Percentiles rank a stretch among this genome's conserved stretches.
phyloP scores from a whole-genome alignment of 2,329 filamentous ascomycete genomes.

The Sphaerulina populicola region DNA sequence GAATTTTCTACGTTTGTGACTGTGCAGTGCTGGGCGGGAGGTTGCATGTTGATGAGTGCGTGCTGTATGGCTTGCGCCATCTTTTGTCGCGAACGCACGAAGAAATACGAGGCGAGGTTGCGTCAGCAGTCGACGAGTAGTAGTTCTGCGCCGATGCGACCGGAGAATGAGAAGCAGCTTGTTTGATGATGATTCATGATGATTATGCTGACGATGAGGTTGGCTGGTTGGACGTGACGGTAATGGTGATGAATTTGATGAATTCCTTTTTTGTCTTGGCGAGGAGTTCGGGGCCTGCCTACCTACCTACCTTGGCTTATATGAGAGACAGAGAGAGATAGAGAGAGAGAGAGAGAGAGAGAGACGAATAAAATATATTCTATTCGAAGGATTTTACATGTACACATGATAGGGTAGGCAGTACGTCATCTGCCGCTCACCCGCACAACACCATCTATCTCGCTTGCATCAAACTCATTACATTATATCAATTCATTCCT shows the following conservation, averaged over 20 bases:
- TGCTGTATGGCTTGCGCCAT: conserved; percentile 35
- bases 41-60: conserved; percentile 36
- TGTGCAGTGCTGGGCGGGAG: conserved; percentile 43
- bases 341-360: no score
- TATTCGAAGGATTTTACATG: no score
- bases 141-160: neutral
- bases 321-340: no score
- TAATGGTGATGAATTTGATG: neutral
- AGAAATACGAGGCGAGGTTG: neutral
- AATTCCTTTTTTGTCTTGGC: no score
- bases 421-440: no score
- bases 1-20: conserved; percentile 37
- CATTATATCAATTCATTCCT: no score
- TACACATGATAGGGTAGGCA: no score
- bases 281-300: no score
- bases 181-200: neutral
- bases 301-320: no score
- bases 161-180: conserved; percentile 1
- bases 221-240: neutral
- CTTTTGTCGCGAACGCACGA: conserved; percentile 10
- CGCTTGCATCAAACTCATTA: neutral
- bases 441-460: no score
- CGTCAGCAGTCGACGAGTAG: neutral
- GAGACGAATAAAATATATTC: no score
- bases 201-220: neutral